Evolutionary conservation across 2,329 filamentous ascomycete species (phyloP).

Genomic region (Chrysosporium queenslandicum): DNA sequence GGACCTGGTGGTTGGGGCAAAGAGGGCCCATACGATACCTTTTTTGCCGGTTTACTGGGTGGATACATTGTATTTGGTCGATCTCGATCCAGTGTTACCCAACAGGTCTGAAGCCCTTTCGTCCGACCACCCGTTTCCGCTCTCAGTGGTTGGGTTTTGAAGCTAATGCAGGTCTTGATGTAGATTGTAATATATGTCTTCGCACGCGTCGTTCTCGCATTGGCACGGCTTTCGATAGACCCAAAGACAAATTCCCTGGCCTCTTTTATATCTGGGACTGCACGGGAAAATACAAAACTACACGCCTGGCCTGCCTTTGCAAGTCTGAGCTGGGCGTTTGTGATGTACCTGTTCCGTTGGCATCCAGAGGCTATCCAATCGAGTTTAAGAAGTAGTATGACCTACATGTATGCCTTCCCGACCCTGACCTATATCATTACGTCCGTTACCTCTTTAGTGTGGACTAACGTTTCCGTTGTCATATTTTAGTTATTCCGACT

Average conservation of each 20-base stretch:
- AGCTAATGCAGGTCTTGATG: background rate
- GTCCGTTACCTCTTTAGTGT: background rate
- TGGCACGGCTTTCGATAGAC: constrained; percentile 74
- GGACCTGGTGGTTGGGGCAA: constrained; percentile 39
- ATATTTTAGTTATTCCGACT: constrained; percentile 57
- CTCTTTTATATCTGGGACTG: constrained; percentile 37
- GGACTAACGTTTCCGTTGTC: constrained; percentile 9
- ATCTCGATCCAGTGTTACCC: constrained; percentile 67
- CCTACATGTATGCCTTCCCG: constrained; percentile 68
- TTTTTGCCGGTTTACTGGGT: constrained; percentile 76
- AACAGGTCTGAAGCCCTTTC: constrained; percentile 42
- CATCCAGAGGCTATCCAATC: constrained; percentile 85
- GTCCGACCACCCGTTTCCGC: constrained; percentile 9
- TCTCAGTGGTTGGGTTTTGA: too few relatives aligned
- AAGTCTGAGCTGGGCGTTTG: constrained; percentile 75
- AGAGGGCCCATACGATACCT: constrained; percentile 66
- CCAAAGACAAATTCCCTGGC: constrained; percentile 38
- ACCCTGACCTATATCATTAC: background rate
- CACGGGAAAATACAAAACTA: constrained; percentile 45
- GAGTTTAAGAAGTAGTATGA: constrained; percentile 90
- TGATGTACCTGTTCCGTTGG: constrained; percentile 93
- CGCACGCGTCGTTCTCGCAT: constrained; percentile 73
- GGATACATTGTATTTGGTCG: constrained; percentile 91
- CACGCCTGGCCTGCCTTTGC: constrained; percentile 92
- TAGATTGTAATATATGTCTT: constrained; percentile 97